Evolutionary conservation across 1,284 basidiomycete species (phyloP), one percentile per base, ranked within the genome.

Genomic region (Rhodotorula mucilaginosa): DNA sequence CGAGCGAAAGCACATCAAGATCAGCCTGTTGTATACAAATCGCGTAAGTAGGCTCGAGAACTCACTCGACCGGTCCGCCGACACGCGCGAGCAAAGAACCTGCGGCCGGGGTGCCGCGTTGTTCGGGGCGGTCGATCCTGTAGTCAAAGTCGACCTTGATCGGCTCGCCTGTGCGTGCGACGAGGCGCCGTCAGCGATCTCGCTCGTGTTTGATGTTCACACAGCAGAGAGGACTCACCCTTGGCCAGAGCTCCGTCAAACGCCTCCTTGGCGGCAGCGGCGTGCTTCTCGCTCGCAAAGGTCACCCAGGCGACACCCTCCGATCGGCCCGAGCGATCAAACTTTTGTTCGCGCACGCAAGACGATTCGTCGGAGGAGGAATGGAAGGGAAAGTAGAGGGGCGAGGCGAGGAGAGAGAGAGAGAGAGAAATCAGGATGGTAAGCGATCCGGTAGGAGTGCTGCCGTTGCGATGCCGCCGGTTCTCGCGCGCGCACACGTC

Each of bases 291-390:
- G 5, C 88, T 90, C 80, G 91, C 88, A 83, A 89, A 97, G n/a
- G 88, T 85, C 80, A 97, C 85, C 74, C 88, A 87, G 44, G 92
- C 95, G 69, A 87, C 84, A 71, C 95, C 95, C 44, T 87, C 88
- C 61, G 95, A 97, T 80, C 95, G 90, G 77, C 95, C 95, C 78
- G 93, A 95, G 79, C 90, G 89, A 84, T 97, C 95, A 83, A 94
- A 98, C 94, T 97, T 66, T 69, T 75, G 34, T 34, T 7, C 34
- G 26, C 34, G 34, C 34, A 34, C 34, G 34, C 74, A 74, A 69
- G 80, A 31, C 79, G 85, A 85, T 81, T 81, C 86, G 83, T 85
- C 82, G 83, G 83, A 85, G 79, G 79, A 85, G 79, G 79, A 44
- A 44, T 44, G 34, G 5, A 6, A 34, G 34, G 34, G 34, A 34